Evolutionary conservation across 768 basidiomycete species (phyloP).

Genomic region (Ramaria sp.): DNA sequence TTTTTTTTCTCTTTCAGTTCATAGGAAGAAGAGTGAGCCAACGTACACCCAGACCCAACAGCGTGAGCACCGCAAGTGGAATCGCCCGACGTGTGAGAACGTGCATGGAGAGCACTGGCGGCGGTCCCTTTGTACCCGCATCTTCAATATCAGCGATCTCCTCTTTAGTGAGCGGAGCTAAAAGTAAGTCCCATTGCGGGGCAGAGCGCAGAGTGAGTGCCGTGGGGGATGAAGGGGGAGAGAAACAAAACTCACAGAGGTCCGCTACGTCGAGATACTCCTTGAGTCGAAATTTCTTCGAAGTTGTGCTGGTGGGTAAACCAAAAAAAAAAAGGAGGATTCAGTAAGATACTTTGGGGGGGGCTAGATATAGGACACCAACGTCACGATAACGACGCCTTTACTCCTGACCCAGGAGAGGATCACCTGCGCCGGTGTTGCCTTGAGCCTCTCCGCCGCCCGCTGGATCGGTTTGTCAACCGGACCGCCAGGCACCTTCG

Average conservation of each 20-base stretch:
- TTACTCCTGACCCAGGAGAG: conserved; percentile 65
- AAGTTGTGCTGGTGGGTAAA: conserved; percentile 37
- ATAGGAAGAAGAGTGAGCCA: too few relatives aligned
- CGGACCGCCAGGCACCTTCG: conserved; percentile 45
- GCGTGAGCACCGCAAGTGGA: too few relatives aligned
- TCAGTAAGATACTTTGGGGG: too few relatives aligned
- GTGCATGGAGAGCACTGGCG: background rate
- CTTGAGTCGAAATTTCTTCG: conserved; percentile 51
- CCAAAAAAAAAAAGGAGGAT: too few relatives aligned
- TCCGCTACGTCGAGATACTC: conserved; percentile 62
- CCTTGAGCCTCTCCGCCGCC: conserved; percentile 40
- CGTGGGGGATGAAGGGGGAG: background rate
- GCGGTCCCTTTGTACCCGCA: conserved; percentile 33
- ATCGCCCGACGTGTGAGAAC: too few relatives aligned
- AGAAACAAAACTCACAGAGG: conserved; percentile 31
- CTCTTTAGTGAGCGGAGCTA: conserved; percentile 20
- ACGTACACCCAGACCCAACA: too few relatives aligned
- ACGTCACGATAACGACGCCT: conserved; percentile 57
- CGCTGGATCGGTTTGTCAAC: conserved; percentile 41
- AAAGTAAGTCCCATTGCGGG: background rate
- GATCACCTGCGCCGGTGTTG: conserved; percentile 53
- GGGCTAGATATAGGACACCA: conserved; percentile 7
- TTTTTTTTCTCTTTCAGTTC: too few relatives aligned
- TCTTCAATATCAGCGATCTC: conserved; percentile 46
- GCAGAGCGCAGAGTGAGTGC: too few relatives aligned